Evolutionary conservation across 768 basidiomycete species (phyloP), one percentile per base, ranked within the genome.

Genomic region (Rhodotorula toruloides): DNA sequence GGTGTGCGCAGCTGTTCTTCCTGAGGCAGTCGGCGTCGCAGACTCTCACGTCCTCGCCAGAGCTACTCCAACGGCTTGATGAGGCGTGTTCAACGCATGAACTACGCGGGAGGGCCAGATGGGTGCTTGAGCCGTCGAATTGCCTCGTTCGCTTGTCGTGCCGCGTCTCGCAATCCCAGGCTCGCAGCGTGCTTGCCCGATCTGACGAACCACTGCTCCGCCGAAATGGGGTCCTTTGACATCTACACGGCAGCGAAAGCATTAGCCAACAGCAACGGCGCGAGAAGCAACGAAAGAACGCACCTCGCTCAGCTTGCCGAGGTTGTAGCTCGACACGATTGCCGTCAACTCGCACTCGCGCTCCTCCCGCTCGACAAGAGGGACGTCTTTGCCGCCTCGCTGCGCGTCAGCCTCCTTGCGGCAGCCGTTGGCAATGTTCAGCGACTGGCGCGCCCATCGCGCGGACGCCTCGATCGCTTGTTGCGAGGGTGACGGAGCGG

Each of bases 291-390:
- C 32, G n/a, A 34, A 32, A 49, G 39, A 27, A 40, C 67, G 44
- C 42, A 71, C 65, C 70, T 72, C 70, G 29, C 55, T 37, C 50
- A 72, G 46, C 42, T 68, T 67, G 31, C 70, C 70, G 19, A 68
- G n/a, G 40, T 72, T 72, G 63, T 72, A 72, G 1, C 46, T 32
- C 53, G 58, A 34, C 9, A 68, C 67, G 27, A 68, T 63, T 3
- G 66, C 66, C 25, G 66, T 67, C 27, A 65, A 32, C 44, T 72
- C 70, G 66, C 70, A 72, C 44, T 71, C 70, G 19, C 39, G 36
- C 43, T 68, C 70, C 58, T 68, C 70, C 43, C 59, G 37, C 52
- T 72, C 70, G 2, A 36, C 49, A 14, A 68, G 55, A 3, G 66
- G 59, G 2, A 72, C 40, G 19, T 49, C 53, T 42, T 48, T 47